A percentile compares a stretch with the other conserved stretches of the same genome.
Conservation (phyloP, 495 filamentous ascomycete species). For the Talaromyces thailandensis region DNA sequence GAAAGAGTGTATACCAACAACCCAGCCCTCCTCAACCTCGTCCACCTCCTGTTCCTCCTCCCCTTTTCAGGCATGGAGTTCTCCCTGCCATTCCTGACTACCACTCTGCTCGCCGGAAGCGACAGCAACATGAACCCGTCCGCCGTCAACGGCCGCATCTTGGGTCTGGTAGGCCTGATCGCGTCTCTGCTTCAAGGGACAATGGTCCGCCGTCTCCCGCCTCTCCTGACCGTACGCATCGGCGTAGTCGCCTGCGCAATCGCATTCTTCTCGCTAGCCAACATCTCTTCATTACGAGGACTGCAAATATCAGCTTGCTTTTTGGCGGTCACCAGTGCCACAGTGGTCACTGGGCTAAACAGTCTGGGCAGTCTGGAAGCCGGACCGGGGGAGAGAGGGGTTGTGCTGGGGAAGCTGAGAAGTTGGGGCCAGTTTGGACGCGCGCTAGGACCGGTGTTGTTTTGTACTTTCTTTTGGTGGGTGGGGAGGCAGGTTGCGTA, state of each 20-base stretch:
- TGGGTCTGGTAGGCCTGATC: slow-evolving; percentile 89
- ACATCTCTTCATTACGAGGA: slow-evolving; percentile 48
- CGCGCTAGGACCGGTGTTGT: slow-evolving; percentile 76
- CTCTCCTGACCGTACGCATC: slow-evolving; percentile 65
- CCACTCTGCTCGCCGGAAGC: slow-evolving; percentile 62
- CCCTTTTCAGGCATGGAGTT: slow-evolving; percentile 98
- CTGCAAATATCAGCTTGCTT: slow-evolving; percentile 76
- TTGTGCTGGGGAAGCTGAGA: slow-evolving; percentile 74
- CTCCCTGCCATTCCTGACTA: slow-evolving; percentile 88
- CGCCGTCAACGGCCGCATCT: slow-evolving; percentile 70
- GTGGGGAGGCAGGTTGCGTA: slow-evolving; percentile 84
- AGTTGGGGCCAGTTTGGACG: slow-evolving; percentile 84
- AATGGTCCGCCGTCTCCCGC: slow-evolving; percentile 71
- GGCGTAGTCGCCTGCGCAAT: slow-evolving; percentile 69
- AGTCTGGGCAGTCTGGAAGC: slow-evolving; percentile 87
- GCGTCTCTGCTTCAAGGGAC: slow-evolving; percentile 83
- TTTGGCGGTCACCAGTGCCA: slow-evolving; percentile 80
- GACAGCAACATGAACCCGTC: slow-evolving; percentile 49
- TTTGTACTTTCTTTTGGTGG: slow-evolving; percentile 99
- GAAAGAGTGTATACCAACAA: slow-evolving; percentile 57
- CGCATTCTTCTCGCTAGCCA: slow-evolving; percentile 75
- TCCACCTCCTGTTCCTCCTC: slow-evolving; percentile 86
- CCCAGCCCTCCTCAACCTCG: slow-evolving; percentile 69
- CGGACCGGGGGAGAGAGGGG: slow-evolving; percentile 67
- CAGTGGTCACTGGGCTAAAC: slow-evolving; percentile 90